A percentile compares a stretch with the other conserved stretches of the same genome.
These are phyloP conservation scores for Bullera alba DNA, from an alignment of 768 basidiomycete genomes.

Conservation along the genomic window DNA sequence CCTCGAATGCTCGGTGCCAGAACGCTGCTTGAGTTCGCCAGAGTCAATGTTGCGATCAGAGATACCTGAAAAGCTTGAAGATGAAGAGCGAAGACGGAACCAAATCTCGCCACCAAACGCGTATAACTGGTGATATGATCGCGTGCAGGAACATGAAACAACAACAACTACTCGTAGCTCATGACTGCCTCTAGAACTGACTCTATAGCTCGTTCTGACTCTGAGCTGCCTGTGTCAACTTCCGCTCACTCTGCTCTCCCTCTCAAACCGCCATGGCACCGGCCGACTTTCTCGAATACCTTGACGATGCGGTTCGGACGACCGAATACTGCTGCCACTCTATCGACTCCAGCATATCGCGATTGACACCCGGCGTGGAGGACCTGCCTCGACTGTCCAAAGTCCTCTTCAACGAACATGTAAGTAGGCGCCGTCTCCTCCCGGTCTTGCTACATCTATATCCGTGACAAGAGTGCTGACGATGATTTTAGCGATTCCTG, in stretches of 20 bases:
- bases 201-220: too few relatives aligned
- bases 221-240: too few relatives aligned
- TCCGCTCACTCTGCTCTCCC: constrained; percentile 15
- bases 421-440: constrained; percentile 18
- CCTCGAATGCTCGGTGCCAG: too few relatives aligned
- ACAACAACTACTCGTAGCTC: too few relatives aligned
- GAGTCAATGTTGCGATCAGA: too few relatives aligned
- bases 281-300: constrained; percentile 25
- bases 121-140: too few relatives aligned
- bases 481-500: constrained; percentile 33
- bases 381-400: constrained; percentile 40
- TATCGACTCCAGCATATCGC: constrained; percentile 10
- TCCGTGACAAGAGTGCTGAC: neutral
- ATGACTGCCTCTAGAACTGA: too few relatives aligned
- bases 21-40: too few relatives aligned
- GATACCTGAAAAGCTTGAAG: too few relatives aligned
- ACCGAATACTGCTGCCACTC: constrained; percentile 27
- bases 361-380: constrained; percentile 24
- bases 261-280: constrained; percentile 7
- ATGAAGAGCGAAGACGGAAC: too few relatives aligned
- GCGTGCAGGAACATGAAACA: too few relatives aligned
- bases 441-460: neutral
- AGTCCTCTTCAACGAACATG: constrained; percentile 39
- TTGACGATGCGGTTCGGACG: constrained; percentile 38
- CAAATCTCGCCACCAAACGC: too few relatives aligned